Conservation (phyloP, 139 green algal species). For the Coelastrella sp. region DNA sequence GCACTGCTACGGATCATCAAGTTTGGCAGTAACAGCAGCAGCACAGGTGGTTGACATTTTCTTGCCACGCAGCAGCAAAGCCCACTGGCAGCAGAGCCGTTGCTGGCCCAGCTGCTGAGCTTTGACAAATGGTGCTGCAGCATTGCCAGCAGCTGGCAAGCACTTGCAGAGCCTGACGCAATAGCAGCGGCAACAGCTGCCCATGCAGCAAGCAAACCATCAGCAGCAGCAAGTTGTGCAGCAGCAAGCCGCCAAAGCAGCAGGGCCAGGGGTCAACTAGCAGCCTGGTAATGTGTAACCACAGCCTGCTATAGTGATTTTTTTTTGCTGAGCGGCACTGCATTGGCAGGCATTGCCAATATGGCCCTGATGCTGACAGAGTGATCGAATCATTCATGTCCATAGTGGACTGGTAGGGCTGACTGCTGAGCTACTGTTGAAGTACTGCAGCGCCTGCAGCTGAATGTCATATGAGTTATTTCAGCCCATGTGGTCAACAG, state of each 20-base stretch:
- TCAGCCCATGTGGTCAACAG: too few species aligned
- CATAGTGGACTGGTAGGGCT: too few species aligned
- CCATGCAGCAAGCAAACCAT: background rate
- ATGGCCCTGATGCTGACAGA: too few species aligned
- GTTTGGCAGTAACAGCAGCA: background rate
- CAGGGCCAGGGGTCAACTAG: background rate
- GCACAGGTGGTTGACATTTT: background rate
- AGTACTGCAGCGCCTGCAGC: too few species aligned
- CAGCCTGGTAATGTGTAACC: background rate
- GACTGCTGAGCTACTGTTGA: background rate
- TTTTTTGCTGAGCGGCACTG: too few species aligned
- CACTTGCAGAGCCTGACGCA: background rate
- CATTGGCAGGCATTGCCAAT: too few species aligned
- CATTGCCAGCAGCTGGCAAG: background rate
- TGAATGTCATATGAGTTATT: too few species aligned
- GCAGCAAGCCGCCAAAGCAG: background rate
- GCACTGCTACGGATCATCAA: background rate
- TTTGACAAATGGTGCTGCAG: background rate
- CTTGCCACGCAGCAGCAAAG: background rate
- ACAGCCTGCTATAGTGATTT: too few species aligned
- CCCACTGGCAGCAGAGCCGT: background rate
- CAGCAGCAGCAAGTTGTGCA: slow-evolving; percentile 17
- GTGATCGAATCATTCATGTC: too few species aligned
- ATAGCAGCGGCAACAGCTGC: slow-evolving; percentile 10
- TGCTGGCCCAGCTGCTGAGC: too few species aligned